A percentile compares a stretch with the other conserved stretches of the same genome.
These are phyloP conservation scores for Hanseniaspora vineae DNA, from an alignment of 805 yeast species.

Conservation along the genomic window DNA sequence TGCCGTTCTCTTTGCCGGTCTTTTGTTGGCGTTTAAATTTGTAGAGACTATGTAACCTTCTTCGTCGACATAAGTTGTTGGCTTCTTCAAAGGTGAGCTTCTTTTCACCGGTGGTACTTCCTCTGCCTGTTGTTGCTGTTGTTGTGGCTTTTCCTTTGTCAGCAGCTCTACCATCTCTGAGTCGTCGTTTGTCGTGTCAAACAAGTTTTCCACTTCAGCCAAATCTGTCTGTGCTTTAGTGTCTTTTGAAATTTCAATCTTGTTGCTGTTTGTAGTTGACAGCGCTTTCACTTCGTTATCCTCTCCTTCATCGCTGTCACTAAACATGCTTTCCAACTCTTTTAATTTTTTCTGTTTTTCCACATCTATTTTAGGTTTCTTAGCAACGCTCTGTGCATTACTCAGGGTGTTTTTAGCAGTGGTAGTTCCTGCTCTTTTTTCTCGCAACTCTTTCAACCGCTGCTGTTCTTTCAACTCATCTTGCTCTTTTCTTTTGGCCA, in stretches of 20 bases:
- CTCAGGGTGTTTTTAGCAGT: neutral
- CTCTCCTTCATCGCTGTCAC: neutral
- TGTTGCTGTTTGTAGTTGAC: no score
- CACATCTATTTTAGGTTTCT: neutral
- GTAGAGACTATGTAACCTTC: slow-evolving; percentile 24
- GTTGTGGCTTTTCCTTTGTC: neutral
- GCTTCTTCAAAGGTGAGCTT: no score
- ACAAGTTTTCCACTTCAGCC: neutral
- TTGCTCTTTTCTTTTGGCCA: slow-evolving; percentile 3
- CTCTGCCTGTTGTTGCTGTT: no score
- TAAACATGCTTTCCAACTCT: slow-evolving; percentile 3
- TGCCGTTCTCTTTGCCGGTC: neutral
- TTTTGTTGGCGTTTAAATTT: slow-evolving; percentile 8
- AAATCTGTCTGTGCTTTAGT: no score
- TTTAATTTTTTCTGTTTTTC: slow-evolving; percentile 1
- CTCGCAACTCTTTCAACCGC: slow-evolving; percentile 3
- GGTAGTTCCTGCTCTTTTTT: neutral
- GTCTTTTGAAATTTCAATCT: no score
- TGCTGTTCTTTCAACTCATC: slow-evolving; percentile 4
- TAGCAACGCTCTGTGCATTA: neutral
- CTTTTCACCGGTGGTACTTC: no score
- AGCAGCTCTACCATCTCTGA: neutral
- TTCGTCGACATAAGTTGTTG: slow-evolving; percentile 15
- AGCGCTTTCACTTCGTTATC: neutral
- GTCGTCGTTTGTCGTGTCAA: neutral